These are phyloP conservation scores for Chenopodium album DNA, from an alignment of 148 eudicot species.

Conservation along the genomic window DNA sequence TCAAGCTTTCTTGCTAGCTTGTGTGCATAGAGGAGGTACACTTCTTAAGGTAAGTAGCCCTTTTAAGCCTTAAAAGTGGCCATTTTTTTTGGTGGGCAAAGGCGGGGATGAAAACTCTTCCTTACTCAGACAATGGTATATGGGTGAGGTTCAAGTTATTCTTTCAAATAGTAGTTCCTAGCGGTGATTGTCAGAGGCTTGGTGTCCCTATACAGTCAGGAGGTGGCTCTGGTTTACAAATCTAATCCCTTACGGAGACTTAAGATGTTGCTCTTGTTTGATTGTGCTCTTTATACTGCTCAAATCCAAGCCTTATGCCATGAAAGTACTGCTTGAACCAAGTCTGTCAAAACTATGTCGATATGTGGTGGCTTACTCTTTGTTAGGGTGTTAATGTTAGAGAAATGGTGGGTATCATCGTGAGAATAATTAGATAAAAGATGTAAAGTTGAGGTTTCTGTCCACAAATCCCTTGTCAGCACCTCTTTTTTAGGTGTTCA, in stretches of 20 bases:
- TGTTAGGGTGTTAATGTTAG: constrained; percentile 1
- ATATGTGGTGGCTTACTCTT: neutral
- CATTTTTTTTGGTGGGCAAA: no score
- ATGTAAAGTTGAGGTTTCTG: neutral
- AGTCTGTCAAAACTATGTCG: neutral
- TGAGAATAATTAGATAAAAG: neutral
- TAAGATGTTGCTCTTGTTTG: neutral
- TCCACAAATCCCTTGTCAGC: neutral
- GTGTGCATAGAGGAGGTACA: neutral
- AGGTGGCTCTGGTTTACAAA: no score
- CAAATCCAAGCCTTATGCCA: neutral
- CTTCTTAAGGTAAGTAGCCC: neutral
- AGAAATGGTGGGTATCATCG: neutral
- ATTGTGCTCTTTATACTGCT: neutral
- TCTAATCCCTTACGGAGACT: neutral
- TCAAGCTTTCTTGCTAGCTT: neutral
- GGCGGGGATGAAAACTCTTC: no score
- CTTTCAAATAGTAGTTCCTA: neutral
- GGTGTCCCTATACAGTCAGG: no score
- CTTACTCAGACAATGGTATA: neutral
- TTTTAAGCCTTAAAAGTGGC: neutral
- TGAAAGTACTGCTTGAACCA: neutral
- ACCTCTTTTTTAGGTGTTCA: neutral
- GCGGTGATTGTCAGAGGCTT: no score
- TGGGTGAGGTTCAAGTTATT: neutral